phyloP scores from a whole-genome alignment of 2,329 filamentous ascomycete species.

The Fusarium nurragi region DNA sequence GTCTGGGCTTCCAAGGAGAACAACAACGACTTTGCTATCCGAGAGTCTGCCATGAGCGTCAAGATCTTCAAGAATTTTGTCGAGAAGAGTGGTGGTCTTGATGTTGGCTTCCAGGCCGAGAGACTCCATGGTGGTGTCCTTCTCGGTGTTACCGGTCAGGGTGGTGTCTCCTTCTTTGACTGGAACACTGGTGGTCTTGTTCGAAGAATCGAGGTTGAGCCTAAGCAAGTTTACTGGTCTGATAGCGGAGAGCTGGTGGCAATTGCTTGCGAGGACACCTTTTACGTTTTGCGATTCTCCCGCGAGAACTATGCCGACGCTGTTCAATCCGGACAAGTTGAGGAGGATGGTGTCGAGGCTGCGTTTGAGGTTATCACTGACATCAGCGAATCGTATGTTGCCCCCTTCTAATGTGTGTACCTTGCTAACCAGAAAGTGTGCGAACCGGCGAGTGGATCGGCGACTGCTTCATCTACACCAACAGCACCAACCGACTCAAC shows the following conservation, averaged over 20 bases:
- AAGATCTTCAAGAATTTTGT: constrained; percentile 99
- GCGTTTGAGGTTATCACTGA: constrained; percentile 97
- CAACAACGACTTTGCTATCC: constrained; percentile 97
- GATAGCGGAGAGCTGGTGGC: constrained; percentile 94
- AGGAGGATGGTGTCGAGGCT: constrained; percentile 91
- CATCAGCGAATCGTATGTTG: constrained; percentile 81
- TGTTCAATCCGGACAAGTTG: constrained; percentile 81
- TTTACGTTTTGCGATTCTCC: constrained; percentile 92
- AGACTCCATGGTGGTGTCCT: constrained; percentile 88
- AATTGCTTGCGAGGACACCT: constrained; percentile 93
- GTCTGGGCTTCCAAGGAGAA: constrained; percentile 97
- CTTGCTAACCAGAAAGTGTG: constrained; percentile 63
- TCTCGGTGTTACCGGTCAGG: constrained; percentile 93
- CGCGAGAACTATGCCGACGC: constrained; percentile 88
- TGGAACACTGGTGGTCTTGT: constrained; percentile 92
- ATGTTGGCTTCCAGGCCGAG: constrained; percentile 95
- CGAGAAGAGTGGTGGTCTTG: constrained; percentile 86
- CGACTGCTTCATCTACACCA: constrained; percentile 99
- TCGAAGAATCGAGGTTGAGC: constrained; percentile 86
- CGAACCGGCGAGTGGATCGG: constrained; percentile 97
- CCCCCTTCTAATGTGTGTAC: no score
- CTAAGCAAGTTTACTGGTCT: constrained; percentile 88
- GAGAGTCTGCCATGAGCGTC: constrained; percentile 91
- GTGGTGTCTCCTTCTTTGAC: constrained; percentile 95
- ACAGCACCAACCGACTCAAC: constrained; percentile 94